phyloP scores from a whole-genome alignment of 2,329 filamentous ascomycete species.

The Epichloe gansuensis region DNA sequence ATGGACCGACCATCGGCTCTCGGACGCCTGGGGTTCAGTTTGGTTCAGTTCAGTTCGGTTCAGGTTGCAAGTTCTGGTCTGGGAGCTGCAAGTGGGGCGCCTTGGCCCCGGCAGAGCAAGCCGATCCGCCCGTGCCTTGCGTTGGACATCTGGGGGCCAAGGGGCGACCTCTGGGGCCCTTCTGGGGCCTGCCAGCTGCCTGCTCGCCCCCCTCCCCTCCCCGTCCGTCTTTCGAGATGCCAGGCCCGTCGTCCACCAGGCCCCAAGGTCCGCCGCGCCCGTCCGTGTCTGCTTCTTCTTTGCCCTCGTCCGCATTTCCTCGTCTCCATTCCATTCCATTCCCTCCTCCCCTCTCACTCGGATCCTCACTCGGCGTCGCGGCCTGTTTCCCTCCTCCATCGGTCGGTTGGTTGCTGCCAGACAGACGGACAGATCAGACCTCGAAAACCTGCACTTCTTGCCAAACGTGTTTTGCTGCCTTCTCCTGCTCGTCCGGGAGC shows the following conservation, averaged over 20 bases:
- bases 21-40: not conserved
- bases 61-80: no score
- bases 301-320: constrained; percentile 3
- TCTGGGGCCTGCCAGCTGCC: not conserved
- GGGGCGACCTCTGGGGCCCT: not conserved
- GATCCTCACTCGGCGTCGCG: not conserved
- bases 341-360: not conserved
- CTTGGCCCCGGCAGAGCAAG: constrained; percentile 3
- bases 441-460: not conserved
- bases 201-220: constrained; percentile 2
- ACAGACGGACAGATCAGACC: no score
- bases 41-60: not conserved
- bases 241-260: not conserved
- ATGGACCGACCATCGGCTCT: no score
- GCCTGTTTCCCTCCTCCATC: constrained; percentile 3
- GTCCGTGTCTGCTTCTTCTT: constrained; percentile 7
- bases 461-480: not conserved
- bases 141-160: not conserved
- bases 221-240: constrained; percentile 5
- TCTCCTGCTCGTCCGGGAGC: not conserved
- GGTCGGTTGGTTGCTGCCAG: not conserved
- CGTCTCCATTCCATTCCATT: not conserved
- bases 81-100: not conserved
- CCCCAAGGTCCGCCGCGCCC: constrained; percentile 6
- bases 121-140: constrained; percentile 7